These are phyloP conservation scores for Paraleonurus japonicus DNA, from an alignment of 257 asterid genomes.

Conservation along the genomic window DNA sequence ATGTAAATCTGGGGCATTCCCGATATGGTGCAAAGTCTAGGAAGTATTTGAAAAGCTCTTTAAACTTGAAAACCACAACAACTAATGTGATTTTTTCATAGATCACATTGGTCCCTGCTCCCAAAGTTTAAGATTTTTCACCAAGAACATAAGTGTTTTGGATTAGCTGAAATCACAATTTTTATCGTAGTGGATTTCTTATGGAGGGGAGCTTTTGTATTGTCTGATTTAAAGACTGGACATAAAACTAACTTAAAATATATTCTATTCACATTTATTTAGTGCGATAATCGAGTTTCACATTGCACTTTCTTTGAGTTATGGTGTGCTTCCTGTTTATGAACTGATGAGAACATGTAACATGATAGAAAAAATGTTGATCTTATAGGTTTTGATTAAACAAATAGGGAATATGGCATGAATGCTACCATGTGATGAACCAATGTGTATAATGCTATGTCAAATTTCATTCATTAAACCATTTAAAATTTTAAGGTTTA, in stretches of 20 bases:
- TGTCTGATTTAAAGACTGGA: neutral
- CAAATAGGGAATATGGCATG: neutral
- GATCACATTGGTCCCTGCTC: neutral
- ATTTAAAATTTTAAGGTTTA: no score
- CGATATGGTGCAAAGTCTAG: neutral
- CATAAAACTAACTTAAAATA: neutral
- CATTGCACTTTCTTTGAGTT: slow-evolving; percentile 1
- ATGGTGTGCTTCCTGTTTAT: neutral
- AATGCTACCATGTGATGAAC: neutral
- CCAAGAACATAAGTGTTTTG: neutral
- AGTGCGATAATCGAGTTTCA: neutral
- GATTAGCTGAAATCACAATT: neutral
- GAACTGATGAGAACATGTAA: neutral
- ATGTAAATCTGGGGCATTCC: neutral
- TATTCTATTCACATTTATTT: neutral
- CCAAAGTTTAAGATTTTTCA: neutral
- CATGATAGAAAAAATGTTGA: neutral
- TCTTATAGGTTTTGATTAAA: neutral
- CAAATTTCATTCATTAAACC: neutral
- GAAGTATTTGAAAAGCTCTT: neutral
- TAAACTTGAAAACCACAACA: no score
- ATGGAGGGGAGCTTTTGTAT: neutral
- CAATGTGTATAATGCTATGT: neutral
- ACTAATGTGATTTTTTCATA: neutral
- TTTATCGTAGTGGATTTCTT: neutral